Base-by-base conservation (phyloP, 495 filamentous ascomycete species). In the Lichenothelia convexa region DNA sequence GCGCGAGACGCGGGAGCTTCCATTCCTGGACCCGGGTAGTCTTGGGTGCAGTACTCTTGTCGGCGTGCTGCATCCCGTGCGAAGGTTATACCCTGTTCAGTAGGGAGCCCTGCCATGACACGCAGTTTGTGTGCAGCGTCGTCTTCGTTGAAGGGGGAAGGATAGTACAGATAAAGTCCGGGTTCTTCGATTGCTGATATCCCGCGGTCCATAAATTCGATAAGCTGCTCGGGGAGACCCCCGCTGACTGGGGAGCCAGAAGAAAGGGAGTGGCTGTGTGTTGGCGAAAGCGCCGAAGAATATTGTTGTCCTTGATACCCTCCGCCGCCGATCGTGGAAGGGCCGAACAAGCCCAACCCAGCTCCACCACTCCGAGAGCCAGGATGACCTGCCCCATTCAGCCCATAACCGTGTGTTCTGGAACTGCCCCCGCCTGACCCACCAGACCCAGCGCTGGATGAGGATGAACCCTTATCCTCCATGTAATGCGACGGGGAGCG, bases 401-500 rank as follows among this genome's bases (percentile, higher is more conserved):
- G 32, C 1, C 45, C 40, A 6, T 32, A 41, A 3, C 45, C 45
- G 11, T 24, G 31, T 21, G 42, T 42, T 23, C 66, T 62, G 37
- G 56, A 55, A 32, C 68, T 63, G 22, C 57, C 51, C 21, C 63
- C 63, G 15, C 64, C 63, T 9, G 61, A 63, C 16, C 75, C 71
- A 4, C 75, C 75, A 2, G 75, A 74, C n/a, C 74, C 75, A 55
- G 75, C 78, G 50, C 74, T 80, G 0, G 75, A 67, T 3, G 68
- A 64, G 48, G 75, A 82, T 21, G 75, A 70, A 13, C 81, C 66
- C 35, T 82, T 67, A 37, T 51, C 57, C 45, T 84, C 80, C 26
- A 78, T 76, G 60, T 95, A 95, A 53, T 95, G 87, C 3, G 86
- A 86, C 3, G 87, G 87, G 3, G 80, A 89, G 21, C 87, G 73